Percentiles rank a stretch among this genome's conserved stretches.
Evolutionary conservation across 106 monocot species (phyloP).

Genomic region (Platanthera zijinensis): DNA sequence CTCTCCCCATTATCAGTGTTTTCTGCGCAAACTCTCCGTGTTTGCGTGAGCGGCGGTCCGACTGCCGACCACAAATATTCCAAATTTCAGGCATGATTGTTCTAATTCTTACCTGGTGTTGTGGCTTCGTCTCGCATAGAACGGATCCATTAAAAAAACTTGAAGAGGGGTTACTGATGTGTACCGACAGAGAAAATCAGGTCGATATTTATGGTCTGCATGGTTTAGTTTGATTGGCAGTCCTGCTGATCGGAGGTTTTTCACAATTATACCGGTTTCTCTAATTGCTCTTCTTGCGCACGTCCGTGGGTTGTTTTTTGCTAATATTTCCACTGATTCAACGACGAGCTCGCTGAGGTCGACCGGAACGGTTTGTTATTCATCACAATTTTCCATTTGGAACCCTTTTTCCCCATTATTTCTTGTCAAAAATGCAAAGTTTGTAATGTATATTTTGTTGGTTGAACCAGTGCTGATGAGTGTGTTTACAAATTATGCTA

Average conservation of each 20-base stretch:
- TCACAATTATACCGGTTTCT: neutral
- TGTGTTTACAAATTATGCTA: too few relatives aligned
- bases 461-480: neutral
- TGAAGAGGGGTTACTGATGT: neutral
- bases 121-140: neutral
- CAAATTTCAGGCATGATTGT: neutral
- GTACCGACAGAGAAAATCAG: neutral
- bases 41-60: neutral
- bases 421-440: neutral
- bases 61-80: neutral
- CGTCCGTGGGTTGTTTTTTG: neutral
- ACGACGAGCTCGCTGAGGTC: neutral
- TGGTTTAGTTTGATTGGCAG: neutral
- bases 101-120: neutral
- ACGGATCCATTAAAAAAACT: neutral
- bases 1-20: neutral
- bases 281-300: neutral
- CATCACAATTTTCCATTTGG: neutral
- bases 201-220: neutral
- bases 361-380: neutral
- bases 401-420: neutral
- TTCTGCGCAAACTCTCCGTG: neutral
- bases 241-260: neutral
- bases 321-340: constrained; percentile 3
- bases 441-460: neutral